phyloP scores from a whole-genome alignment of 495 filamentous ascomycete genomes.

The Pseudomonodictys pantanalensis region DNA sequence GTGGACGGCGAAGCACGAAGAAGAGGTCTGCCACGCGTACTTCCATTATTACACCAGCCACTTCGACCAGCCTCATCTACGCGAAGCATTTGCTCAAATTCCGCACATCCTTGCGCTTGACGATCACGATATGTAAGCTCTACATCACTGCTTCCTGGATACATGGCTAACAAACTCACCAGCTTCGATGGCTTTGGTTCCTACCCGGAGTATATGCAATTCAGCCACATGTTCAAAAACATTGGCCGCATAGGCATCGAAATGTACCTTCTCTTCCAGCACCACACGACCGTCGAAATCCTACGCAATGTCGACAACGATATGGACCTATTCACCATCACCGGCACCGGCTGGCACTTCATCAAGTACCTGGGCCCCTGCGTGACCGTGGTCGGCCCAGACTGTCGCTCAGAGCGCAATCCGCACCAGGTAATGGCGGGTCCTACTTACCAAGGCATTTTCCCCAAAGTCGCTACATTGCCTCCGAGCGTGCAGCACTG shows the following conservation, averaged over 20 bases:
- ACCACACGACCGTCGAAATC: conserved; percentile 93
- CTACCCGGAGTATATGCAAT: conserved; percentile 98
- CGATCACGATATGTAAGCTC: conserved; percentile 93
- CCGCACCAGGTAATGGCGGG: conserved; percentile 91
- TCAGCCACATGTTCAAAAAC: conserved; percentile 95
- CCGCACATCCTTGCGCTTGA: conserved; percentile 90
- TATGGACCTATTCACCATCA: conserved; percentile 91
- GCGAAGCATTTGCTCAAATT: conserved; percentile 96
- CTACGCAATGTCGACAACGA: conserved; percentile 83
- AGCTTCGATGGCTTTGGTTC: conserved; percentile 98
- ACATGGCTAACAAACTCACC: neutral
- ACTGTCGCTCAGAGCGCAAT: conserved; percentile 87
- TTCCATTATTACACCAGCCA: conserved; percentile 98
- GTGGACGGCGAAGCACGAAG: conserved; percentile 91
- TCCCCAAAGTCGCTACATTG: conserved; percentile 91
- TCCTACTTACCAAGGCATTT: conserved; percentile 93
- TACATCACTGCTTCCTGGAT: neutral
- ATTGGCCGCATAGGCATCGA: conserved; percentile 96
- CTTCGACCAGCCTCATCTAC: conserved; percentile 90
- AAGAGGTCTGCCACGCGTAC: conserved; percentile 91
- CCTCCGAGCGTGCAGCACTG: conserved; percentile 92
- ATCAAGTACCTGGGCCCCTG: conserved; percentile 93
- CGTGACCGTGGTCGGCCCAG: conserved; percentile 83
- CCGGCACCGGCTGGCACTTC: conserved; percentile 96
- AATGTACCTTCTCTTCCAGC: conserved; percentile 99